Base-by-base conservation (phyloP, 2,329 filamentous ascomycete species). In the Neofusicoccum parvum region DNA sequence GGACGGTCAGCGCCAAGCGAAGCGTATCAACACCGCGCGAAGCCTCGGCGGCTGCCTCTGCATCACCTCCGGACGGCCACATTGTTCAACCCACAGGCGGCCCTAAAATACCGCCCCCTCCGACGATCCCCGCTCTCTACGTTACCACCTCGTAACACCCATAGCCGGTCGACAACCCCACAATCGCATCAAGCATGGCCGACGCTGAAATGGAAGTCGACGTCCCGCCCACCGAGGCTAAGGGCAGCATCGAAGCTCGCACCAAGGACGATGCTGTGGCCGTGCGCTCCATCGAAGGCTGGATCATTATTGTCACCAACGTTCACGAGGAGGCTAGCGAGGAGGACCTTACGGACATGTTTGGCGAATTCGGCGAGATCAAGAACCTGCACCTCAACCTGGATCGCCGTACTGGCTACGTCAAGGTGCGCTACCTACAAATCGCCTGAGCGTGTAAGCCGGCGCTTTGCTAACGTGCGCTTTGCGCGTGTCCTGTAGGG, bases 291-390 rank as follows among this genome's bases (percentile, higher is more conserved):
- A 94, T 95, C 74, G 92, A 95, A 80, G 92, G 92, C 71, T 95
- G 92, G 92, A 95, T 95, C 78, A 84, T 95, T 73, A 88, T 92
- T 68, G 91, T 92, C 70, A 94, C 91, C 62, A 95, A 95, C 74
- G 90, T 95, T 39, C 92, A 95, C 80, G 92, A 95, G 75, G 92
- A 95, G 78, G 91, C 92, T 58, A 90, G 90, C 71, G 92, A 95
- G 80, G 92, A 95, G 81, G 89, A 91, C 51, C 78, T 95, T 65
- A 90, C 90, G 73, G 92, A 95, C 76, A 85, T 88, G 77, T 95
- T 95, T 76, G 90, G 88, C 73, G 92, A 95, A 72, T 95, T 86
- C 74, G 92, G 92, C 71, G 90, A 94, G 79, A 92, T 95, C 73
- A 93, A 93, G 84, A 95, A 95, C 74, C 76, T 94, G 74, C 92